Conservation (phyloP, 306 rosid species). For the Trifolium repens region DNA sequence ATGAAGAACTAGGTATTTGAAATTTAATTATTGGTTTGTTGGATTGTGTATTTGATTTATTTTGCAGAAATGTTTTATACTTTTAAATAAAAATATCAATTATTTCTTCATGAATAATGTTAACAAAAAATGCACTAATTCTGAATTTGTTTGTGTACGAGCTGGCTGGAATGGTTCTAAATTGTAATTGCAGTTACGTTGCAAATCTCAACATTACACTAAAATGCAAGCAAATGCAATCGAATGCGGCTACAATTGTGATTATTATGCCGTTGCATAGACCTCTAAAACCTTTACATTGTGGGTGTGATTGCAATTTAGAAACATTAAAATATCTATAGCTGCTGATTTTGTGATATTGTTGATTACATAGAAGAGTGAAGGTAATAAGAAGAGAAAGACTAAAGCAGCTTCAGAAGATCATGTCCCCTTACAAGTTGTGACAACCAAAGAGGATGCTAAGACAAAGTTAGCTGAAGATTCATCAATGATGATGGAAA, state of each 20-base stretch:
- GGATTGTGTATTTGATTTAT: too few species aligned
- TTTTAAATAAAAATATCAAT: too few species aligned
- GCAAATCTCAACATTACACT: neutral
- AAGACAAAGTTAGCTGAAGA: conserved; percentile 25
- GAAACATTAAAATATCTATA: neutral
- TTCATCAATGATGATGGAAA: neutral
- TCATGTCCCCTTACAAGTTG: conserved; percentile 38
- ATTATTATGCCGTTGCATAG: neutral
- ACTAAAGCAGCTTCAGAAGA: conserved; percentile 38
- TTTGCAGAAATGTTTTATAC: too few species aligned
- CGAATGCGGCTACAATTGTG: neutral
- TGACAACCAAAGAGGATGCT: conserved; percentile 55
- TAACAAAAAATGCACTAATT: neutral
- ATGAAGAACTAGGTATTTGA: too few species aligned
- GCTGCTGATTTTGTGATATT: conserved; percentile 36
- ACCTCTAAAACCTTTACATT: neutral
- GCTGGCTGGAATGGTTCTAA: neutral
- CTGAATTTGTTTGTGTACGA: neutral
- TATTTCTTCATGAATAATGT: neutral
- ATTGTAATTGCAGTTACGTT: neutral
- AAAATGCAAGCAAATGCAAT: neutral
- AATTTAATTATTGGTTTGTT: too few species aligned
- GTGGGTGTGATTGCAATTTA: neutral
- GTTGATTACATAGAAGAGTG: conserved; percentile 46
- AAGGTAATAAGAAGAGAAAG: conserved; percentile 48